Conservation (phyloP, 169 alveolate genomes). For the Eimeria maxima region DNA sequence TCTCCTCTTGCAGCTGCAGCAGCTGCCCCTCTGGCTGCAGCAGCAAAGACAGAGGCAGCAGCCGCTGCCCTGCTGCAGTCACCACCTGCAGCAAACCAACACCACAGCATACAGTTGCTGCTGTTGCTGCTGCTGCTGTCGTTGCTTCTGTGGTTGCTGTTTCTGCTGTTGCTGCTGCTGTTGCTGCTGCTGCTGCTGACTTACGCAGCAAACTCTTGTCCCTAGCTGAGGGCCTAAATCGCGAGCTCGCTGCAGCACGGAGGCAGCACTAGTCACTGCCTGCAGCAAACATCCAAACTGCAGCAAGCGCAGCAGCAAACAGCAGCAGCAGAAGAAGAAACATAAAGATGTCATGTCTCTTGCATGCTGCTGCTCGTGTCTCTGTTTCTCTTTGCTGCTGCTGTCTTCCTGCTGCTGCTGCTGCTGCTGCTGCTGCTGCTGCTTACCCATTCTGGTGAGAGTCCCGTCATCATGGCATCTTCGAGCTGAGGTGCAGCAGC, state of each 20-base stretch:
- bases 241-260: constrained; percentile 69
- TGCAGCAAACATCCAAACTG: constrained; percentile 76
- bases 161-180: constrained; percentile 43
- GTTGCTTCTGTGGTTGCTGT: neutral
- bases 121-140: constrained; percentile 2
- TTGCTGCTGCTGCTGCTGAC: neutral
- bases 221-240: constrained; percentile 3
- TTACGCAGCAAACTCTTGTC: constrained; percentile 21
- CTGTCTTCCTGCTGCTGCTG: neutral
- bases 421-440: neutral
- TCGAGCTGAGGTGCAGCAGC: constrained; percentile 23
- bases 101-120: neutral
- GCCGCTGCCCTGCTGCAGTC: constrained; percentile 69
- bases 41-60: constrained; percentile 69
- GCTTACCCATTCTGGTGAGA: constrained; percentile 58
- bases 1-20: constrained; percentile 67
- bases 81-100: constrained; percentile 65
- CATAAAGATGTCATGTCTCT: neutral
- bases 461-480: neutral
- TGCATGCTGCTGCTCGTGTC: neutral
- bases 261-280: constrained; percentile 31
- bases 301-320: constrained; percentile 11
- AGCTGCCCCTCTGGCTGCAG: constrained; percentile 63
- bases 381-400: neutral
- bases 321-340: constrained; percentile 44